phyloP scores from a whole-genome alignment of 306 rosid species.

The Trifolium dubium region DNA sequence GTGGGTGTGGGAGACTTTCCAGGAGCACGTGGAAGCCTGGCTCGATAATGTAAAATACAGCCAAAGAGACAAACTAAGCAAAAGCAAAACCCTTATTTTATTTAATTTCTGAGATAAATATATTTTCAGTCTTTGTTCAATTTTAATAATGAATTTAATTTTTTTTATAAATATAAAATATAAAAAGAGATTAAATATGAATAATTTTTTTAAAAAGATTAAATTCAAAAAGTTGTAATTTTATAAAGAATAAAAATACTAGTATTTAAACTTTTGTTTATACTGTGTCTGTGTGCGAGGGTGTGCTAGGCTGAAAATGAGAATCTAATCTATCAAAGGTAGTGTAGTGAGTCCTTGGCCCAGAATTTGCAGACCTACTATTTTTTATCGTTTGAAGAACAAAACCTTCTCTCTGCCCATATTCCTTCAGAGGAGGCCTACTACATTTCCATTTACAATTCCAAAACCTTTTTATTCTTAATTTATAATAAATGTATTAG shows the following conservation, averaged over 20 bases:
- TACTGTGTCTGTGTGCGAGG: neutral
- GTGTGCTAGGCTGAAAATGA: neutral
- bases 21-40: conserved; percentile 81
- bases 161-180: no score
- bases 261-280: no score
- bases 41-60: conserved; percentile 32
- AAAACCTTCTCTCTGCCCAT: conserved; percentile 23
- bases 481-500: no score
- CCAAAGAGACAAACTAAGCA: conserved; percentile 44
- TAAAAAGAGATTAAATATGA: no score
- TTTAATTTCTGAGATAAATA: no score
- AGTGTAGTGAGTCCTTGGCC: neutral
- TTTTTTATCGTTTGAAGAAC: conserved; percentile 26
- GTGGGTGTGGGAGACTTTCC: conserved; percentile 40
- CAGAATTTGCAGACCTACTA: conserved; percentile 27
- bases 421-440: conserved; percentile 31
- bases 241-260: no score
- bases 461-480: neutral
- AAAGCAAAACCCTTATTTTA: neutral
- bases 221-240: no score
- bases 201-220: no score
- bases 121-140: no score
- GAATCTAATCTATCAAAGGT: conserved; percentile 36
- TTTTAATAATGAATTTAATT: no score
- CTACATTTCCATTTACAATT: neutral